phyloP scores from a whole-genome alignment of 2,329 filamentous ascomycete genomes.

The Sclerotinia borealis region DNA sequence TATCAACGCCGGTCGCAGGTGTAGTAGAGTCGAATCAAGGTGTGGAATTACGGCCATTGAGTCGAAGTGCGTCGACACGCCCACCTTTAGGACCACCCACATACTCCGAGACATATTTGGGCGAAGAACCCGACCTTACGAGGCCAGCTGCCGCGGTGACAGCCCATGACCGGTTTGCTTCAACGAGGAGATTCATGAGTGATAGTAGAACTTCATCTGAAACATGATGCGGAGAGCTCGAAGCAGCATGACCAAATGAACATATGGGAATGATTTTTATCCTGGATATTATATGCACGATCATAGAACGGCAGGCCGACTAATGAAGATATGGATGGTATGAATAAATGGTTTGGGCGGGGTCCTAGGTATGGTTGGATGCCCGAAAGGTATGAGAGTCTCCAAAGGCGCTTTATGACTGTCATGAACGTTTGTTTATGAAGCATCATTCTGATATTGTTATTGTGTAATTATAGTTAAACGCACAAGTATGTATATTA shows the following conservation, averaged over 20 bases:
- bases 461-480: not conserved
- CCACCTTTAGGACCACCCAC: slow-evolving; percentile 18
- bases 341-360: not conserved
- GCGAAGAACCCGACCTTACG: slow-evolving; percentile 12
- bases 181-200: slow-evolving; percentile 15
- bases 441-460: not conserved
- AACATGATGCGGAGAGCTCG: not conserved
- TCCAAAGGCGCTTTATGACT: not conserved
- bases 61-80: not conserved
- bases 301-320: not conserved
- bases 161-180: slow-evolving; percentile 12
- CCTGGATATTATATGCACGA: not conserved
- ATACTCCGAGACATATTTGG: slow-evolving; percentile 22
- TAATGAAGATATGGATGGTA: not conserved
- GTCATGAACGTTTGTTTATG: not conserved
- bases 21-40: not conserved
- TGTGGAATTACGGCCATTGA: slow-evolving; percentile 18
- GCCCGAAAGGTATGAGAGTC: no score
- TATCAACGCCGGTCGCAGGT: not conserved
- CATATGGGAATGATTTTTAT: not conserved
- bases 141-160: slow-evolving; percentile 19
- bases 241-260: not conserved
- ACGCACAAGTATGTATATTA: not conserved
- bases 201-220: not conserved
- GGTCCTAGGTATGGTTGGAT: not conserved